Conservation (phyloP, 768 basidiomycete species). For the Phylloporus sp. region DNA sequence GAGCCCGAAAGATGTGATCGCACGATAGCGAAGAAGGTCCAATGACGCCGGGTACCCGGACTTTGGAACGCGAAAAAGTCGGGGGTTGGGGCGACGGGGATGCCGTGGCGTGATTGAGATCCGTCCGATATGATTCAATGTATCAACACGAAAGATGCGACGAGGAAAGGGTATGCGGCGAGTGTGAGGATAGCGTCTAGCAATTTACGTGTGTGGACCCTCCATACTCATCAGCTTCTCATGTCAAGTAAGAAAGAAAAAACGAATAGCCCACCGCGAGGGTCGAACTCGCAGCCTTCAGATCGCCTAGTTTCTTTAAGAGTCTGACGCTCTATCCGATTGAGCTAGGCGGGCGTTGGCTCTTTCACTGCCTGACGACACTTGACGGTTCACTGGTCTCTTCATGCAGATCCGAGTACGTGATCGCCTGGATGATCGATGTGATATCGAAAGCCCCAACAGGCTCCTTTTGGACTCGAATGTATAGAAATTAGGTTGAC, state of each 20-base stretch:
- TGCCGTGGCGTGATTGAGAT: background rate
- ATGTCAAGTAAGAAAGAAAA: background rate
- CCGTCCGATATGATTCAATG: background rate
- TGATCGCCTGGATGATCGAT: too few species aligned
- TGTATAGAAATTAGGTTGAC: too few species aligned
- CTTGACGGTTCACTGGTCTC: background rate
- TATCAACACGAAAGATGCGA: too few species aligned
- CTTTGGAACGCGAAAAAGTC: too few species aligned
- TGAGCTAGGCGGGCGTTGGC: constrained; percentile 53
- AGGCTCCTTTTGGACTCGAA: too few species aligned
- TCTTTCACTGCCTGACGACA: fast-evolving
- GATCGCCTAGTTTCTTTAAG: constrained; percentile 43
- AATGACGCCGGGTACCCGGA: too few species aligned
- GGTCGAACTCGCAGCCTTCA: constrained; percentile 63
- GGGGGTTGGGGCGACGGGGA: background rate
- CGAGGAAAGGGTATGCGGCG: background rate
- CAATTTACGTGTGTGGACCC: background rate
- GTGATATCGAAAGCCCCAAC: too few species aligned
- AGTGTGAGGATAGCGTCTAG: background rate
- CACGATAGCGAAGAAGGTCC: too few species aligned
- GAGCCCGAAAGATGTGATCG: too few species aligned
- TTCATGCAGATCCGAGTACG: background rate
- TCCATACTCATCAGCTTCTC: constrained; percentile 12
- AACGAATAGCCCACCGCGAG: constrained; percentile 52
- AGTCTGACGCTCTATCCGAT: constrained; percentile 67